These are phyloP conservation scores for Colletotrichum sp. DNA, from an alignment of 2,329 filamentous ascomycete genomes.

Conservation along the genomic window DNA sequence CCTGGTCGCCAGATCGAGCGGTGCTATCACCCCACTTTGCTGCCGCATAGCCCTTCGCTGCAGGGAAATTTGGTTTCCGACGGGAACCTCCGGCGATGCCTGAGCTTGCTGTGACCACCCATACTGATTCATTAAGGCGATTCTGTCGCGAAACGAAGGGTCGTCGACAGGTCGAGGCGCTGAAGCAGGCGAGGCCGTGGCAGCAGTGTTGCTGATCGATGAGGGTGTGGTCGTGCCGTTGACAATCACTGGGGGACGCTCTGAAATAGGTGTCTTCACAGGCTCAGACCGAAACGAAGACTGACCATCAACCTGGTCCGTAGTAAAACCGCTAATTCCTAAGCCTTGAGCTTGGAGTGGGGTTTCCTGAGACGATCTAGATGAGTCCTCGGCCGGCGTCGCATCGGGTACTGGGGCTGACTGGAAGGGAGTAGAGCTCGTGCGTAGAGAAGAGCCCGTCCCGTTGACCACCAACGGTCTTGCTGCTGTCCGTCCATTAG, in stretches of 20 bases:
- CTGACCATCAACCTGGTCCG: background rate
- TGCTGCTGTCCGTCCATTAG: constrained; percentile 38
- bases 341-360: constrained; percentile 29
- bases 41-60: constrained; percentile 43
- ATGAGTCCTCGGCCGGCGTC: constrained; percentile 25
- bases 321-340: constrained; percentile 2
- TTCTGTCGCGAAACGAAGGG: constrained; percentile 45
- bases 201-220: background rate
- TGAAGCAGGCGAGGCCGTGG: constrained; percentile 7
- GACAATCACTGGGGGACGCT: constrained; percentile 36
- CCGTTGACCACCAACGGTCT: constrained; percentile 60
- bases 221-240: constrained; percentile 35
- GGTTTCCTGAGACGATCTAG: constrained; percentile 26
- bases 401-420: background rate
- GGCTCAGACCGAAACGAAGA: background rate
- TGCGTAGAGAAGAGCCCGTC: constrained; percentile 49
- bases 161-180: constrained; percentile 31
- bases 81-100: constrained; percentile 26
- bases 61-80: constrained; percentile 34
- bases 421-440: constrained; percentile 30
- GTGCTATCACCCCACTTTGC: constrained; percentile 56
- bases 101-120: constrained; percentile 4
- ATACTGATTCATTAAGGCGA: constrained; percentile 40
- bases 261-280: constrained; percentile 22
- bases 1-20: constrained; percentile 59